Conservation (phyloP, 768 basidiomycete species). For the Lentinus tigrinus region DNA sequence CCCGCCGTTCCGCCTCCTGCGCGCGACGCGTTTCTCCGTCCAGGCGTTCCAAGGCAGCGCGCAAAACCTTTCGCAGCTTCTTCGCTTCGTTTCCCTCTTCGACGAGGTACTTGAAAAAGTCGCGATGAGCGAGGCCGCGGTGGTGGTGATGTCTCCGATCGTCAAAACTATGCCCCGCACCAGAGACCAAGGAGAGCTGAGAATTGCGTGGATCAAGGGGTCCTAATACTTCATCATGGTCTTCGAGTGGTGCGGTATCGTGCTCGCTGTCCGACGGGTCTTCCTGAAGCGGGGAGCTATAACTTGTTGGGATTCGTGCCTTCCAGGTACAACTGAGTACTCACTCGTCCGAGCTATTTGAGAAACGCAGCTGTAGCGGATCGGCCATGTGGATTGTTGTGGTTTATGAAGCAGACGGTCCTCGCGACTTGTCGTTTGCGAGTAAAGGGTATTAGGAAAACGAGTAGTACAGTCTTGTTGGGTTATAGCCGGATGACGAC, state of each 20-base stretch:
- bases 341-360: conserved; percentile 18
- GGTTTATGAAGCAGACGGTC: not conserved
- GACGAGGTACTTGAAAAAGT: conserved; percentile 23
- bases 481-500: not conserved
- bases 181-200: conserved; percentile 9
- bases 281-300: conserved; percentile 13
- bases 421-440: not conserved
- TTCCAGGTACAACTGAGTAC: not conserved
- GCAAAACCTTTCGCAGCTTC: conserved; percentile 28
- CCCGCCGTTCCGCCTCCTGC: conserved; percentile 43
- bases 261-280: conserved; percentile 16
- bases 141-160: conserved; percentile 19
- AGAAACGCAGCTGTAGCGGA: conserved; percentile 3
- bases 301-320: not conserved
- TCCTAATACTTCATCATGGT: not conserved
- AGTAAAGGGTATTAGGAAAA: not conserved
- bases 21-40: conserved; percentile 43
- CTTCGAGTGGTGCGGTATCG: not conserved
- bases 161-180: conserved; percentile 9
- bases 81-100: conserved; percentile 25
- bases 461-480: conserved; percentile 2
- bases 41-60: conserved; percentile 31
- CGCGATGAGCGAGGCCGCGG: conserved; percentile 19
- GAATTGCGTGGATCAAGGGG: conserved; percentile 14
- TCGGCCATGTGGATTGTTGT: conserved; percentile 2